Conservation (phyloP, 768 basidiomycete species). For the Pseudohyphozyma bogoriensis region DNA sequence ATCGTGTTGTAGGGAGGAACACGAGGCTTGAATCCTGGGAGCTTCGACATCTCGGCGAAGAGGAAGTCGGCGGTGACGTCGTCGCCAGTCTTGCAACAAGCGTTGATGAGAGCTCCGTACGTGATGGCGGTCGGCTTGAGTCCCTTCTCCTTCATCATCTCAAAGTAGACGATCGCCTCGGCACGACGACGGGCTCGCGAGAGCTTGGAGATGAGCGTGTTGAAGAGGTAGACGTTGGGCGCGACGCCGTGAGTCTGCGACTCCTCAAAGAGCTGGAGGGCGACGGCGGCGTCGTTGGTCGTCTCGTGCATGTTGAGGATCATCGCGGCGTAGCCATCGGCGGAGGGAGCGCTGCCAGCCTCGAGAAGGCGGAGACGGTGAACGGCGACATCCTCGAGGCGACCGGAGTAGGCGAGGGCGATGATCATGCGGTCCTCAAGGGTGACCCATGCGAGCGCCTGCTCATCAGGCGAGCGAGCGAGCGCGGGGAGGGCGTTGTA, state of each 20-base stretch:
- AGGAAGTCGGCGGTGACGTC: slow-evolving; percentile 64
- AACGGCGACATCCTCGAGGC: slow-evolving; percentile 65
- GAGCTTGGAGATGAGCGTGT: slow-evolving; percentile 93
- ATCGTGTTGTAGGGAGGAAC: slow-evolving; percentile 97
- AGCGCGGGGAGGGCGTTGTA: slow-evolving; percentile 52
- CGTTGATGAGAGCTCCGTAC: slow-evolving; percentile 80
- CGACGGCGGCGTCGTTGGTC: slow-evolving; percentile 86
- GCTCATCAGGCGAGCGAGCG: slow-evolving; percentile 44
- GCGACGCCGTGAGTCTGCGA: slow-evolving; percentile 55
- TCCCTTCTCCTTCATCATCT: slow-evolving; percentile 60
- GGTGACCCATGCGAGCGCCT: slow-evolving; percentile 56
- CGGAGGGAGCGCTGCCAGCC: slow-evolving; percentile 63
- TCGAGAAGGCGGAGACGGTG: slow-evolving; percentile 69
- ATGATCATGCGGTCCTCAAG: slow-evolving; percentile 87
- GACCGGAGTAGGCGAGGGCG: slow-evolving; percentile 68
- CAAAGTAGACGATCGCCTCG: slow-evolving; percentile 74
- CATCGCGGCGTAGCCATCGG: slow-evolving; percentile 85
- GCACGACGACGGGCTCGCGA: slow-evolving; percentile 91
- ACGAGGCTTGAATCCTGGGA: slow-evolving; percentile 68
- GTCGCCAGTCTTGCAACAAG: slow-evolving; percentile 89
- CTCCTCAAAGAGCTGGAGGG: slow-evolving; percentile 73
- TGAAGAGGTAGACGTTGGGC: slow-evolving; percentile 83
- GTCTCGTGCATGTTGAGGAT: slow-evolving; percentile 80
- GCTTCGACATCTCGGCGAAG: slow-evolving; percentile 71
- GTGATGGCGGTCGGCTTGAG: slow-evolving; percentile 72